Base-by-base conservation (phyloP, 176 grass and related monocot genomes). In the Urochloa ruziziensis region DNA sequence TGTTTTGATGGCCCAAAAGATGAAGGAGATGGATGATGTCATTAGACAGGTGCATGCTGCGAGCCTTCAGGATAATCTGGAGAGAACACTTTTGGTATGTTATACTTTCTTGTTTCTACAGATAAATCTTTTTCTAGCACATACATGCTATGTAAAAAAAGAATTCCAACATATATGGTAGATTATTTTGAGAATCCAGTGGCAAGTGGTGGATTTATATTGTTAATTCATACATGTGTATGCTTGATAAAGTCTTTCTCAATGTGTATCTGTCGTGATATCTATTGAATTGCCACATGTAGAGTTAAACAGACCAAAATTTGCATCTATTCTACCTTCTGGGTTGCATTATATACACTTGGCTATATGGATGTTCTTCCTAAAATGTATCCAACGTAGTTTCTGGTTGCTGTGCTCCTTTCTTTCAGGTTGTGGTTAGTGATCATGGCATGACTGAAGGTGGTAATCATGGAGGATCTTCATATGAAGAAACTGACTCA, bases 391-490 rank as follows among this genome's bases (percentile, higher is more conserved):
- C 30, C 62, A 67, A 67, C 30, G 18, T 52, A 79, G 52, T 27
- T 67, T 77, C 27, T 89, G 2, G 48, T 71, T 90, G 19, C 11
- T 70, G 32, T 72, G 40, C 29, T 25, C 61, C 12, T 33, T 37
- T 48, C 25, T 85, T 83, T 86, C 85, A 95, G 96, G 89, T 98
- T 82, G 85, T 98, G 64, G 85, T 95, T 75, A 98, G 96, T 67
- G 96, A 95, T 76, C 96, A 95, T 89, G 96, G 96, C 81, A 98
- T 98, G 96, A 98, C 93, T 83, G 79, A 89, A 69, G 85, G 85
- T 68, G 96, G 96, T 84, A 98, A 94, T 83, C 96, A 98, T 85
- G 96, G 96, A 72, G 96, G 93, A 67, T 98, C 96, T 74, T 98
- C 93, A 29, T 98, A 90, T 32, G 89, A 98, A 90, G 93, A 95